Base-by-base conservation (phyloP, 345 rosid species). In the Psidium friedrichsthalianum region DNA sequence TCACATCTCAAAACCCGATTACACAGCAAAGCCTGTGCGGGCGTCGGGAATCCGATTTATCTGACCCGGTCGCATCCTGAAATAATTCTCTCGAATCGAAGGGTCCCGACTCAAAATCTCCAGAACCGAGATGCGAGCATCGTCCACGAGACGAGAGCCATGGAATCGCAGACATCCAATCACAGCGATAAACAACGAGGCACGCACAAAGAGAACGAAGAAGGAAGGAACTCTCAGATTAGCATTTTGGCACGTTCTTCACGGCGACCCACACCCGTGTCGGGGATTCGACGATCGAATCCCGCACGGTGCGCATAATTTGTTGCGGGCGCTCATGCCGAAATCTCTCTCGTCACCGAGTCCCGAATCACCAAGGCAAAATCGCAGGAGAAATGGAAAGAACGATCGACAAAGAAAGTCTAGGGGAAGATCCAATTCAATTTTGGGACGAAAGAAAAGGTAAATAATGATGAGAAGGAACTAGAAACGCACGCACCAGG, bases 191-290 rank as follows among this genome's bases (percentile, higher is more conserved):
- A 69, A 36, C 80, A 4, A 18, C 47, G 14, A 69, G 83, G 8
- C 20, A 32, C 16, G 55, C 6, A 55, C 6, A 8, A 25, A 59
- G 24, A 53, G 42, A 64, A 29, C 5, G 42, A 64, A 6, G 27
- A 22, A 59, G 51, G 83, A 0, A 27, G 42, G 10, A 36, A 58
- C 86, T 88, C 89, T 90, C 90, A 83, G 92, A 87, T 88, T 88
- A 87, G 92, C 90, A 87, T 88, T 87, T 87, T 87, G 92, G 90
- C 92, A 89, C 89, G 84, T 89, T 90, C 88, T 44, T 87, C 92
- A 84, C 22, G 9, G 88, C 90, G 85, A 47, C 88, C 59, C 57
- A 88, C 91, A 89, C 90, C 89, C 91, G 61, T 88, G 86, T 14
- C 54, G 84, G 18, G 74, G 74, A 69, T 69, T 69, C 80, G 80